Evolutionary conservation across 345 rosid species (phyloP), one percentile per base, ranked within the genome.

Genomic region (Euphorbia tirucalli): DNA sequence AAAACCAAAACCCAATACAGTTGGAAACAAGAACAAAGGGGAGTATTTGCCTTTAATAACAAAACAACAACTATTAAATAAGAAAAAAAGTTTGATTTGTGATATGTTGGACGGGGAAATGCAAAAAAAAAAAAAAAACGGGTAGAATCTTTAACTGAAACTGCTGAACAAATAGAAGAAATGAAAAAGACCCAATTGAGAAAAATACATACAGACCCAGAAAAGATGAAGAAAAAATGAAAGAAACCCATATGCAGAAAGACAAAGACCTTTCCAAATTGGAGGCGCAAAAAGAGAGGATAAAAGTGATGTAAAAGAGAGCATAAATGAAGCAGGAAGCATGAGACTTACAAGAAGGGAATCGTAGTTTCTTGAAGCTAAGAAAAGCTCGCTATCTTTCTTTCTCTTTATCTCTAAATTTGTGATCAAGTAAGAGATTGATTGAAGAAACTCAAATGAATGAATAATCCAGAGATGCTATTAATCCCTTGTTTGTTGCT

Each of bases 331-430:
- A 70, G 77, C 79, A 80, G 73, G 79, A n/a, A n/a, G n/a, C n/a
- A n/a, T n/a, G 46, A 70, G 80, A 84, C 93, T 93, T 89, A 69
- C 85, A 86, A 80, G 84, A 75, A 83, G 84, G 81, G 90, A 78
- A 77, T 87, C 78, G 84, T 63, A 73, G 79, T 69, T 74, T 76
- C 85, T 84, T 82, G 57, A 88, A 88, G 88, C 81, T 74, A 86
- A 83, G 85, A 78, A 67, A 78, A 50, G 74, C 46, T 24, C n/a
- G n/a, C n/a, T n/a, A n/a, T n/a, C n/a, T n/a, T n/a, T 37, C 35
- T 44, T 25, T 71, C 57, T 66, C 35, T 71, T 63, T 72, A 31
- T 61, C 39, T 64, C 28, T 66, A 71, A 7, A 60, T 72, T 77
- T 57, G 67, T 30, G 50, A 77, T 35, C 73, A 82, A 84, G 89